Base-by-base conservation (phyloP, 441 rosid species). In the Erodium moschatum region DNA sequence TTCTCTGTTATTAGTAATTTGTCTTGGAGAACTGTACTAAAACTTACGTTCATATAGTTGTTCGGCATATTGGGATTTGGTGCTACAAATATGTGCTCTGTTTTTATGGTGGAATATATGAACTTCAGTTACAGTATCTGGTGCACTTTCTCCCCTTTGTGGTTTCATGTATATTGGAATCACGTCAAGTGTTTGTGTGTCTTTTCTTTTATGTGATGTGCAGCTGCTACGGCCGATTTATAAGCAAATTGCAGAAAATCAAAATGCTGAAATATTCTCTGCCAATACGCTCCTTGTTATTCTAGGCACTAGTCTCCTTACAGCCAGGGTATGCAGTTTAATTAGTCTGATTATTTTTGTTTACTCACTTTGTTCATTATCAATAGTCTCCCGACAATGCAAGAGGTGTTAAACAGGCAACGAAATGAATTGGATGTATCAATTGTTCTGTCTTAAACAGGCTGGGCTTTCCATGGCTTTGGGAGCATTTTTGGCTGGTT, bases 381-480 rank as follows among this genome's bases (percentile, higher is more conserved):
- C 56, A 48, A 33, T 33, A 48, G 56, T 48, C 18, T 48, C 5
- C 16, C 11, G 18, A 48, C 16, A 48, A 48, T 4, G 56, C 56
- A 48, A n/a, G 16, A 12, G 16, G 18, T 4, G 56, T 48, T 12
- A 33, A 48, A n/a, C 12, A 4, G 18, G 56, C n/a, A 48, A 48
- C 11, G 6, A 48, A 48, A 48, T 48, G 56, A 48, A 13, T n/a
- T 12, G 2, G 16, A 48, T 48, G 18, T 48, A 69, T 73, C 70
- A 67, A 24, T 35, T 13, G 65, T n/a, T n/a, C 64, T 67, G 70
- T 73, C 74, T 79, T 44, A 73, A 77, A 70, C 85, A 94, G 99
- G 99, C 99, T 78, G 99, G 99, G 76, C 96, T 94, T 77, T 94
- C 99, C 76, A 94, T 94, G 99, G 97, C 99, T 33, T 73, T 94